phyloP scores from a whole-genome alignment of 2,329 filamentous ascomycete species.

The Botryosphaeria dothidea region DNA sequence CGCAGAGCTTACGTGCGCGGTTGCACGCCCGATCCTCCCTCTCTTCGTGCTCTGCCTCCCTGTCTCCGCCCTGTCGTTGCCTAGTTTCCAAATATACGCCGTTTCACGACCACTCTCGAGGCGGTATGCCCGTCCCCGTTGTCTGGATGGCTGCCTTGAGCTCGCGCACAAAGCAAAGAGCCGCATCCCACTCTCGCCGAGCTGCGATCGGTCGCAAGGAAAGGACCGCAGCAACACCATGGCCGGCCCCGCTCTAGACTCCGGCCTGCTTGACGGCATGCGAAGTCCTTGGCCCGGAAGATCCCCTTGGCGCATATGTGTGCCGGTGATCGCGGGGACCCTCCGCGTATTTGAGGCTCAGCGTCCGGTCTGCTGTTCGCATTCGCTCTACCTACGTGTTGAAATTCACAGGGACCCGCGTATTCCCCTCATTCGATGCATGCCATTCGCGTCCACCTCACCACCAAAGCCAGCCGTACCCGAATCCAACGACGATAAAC shows the following conservation, averaged over 20 bases:
- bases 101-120: neutral
- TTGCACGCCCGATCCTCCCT: neutral
- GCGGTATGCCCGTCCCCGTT: too few relatives aligned
- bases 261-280: neutral
- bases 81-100: neutral
- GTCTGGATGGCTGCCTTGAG: neutral
- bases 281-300: neutral
- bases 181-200: neutral
- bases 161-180: neutral
- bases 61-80: neutral
- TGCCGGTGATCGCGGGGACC: conserved; percentile 3
- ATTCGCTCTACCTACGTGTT: neutral
- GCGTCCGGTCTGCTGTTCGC: neutral
- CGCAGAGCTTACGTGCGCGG: neutral
- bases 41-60: neutral
- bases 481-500: neutral
- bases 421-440: neutral
- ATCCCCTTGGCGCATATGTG: neutral
- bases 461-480: neutral
- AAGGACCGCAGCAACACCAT: neutral
- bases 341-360: neutral
- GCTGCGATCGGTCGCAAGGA: neutral
- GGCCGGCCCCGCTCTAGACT: conserved; percentile 3
- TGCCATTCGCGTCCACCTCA: neutral
- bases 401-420: neutral